Base-by-base conservation (phyloP, 768 basidiomycete species). In the Saitozyma podzolica region DNA sequence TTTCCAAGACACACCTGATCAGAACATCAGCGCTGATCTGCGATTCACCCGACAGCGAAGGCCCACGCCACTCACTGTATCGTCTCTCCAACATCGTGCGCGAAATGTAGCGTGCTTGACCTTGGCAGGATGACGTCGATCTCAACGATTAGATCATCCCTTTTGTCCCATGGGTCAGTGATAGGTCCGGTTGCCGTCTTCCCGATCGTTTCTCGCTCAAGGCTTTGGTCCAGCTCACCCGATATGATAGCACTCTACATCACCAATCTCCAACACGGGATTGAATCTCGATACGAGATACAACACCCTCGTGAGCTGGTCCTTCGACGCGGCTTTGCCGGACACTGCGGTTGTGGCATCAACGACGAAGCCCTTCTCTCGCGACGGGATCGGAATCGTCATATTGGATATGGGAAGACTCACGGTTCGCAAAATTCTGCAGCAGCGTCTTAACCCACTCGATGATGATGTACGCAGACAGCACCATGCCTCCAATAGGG, bases 281-380 rank as follows among this genome's bases (percentile, higher is more conserved):
- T 75, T 76, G 74, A 82, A 82, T 7, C 81, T 66, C 5, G 79
- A 77, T 45, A 80, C 77, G 19, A 82, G 74, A 54, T 82, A 82
- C 1, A 81, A 68, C 40, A 81, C 72, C 40, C 75, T 48, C 4
- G 73, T 75, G 51, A 75, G 56, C 56, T 77, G 73, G 58, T 75
- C 74, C 16, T 54, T 39, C 6, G 72, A 65, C 0, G 78, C 75
- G 13, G 70, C 56, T 53, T 64, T 64, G 13, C 76, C 78, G 9
- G 76, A 76, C 20, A 78, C 76, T 78, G 58, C 13, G 49, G 29
- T 6, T 3, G 13, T 6, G 45, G 45, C 11, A 56, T 55, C 43
- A 48, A 45, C 56, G 40, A 40, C 54, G 42, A 57, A 57, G 43
- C 17, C 51, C 14, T 59, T 10, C 16, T 42, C 13, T 14, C n/a